Conservation (phyloP, 768 basidiomycete species). For the Tulasnella sp. region DNA sequence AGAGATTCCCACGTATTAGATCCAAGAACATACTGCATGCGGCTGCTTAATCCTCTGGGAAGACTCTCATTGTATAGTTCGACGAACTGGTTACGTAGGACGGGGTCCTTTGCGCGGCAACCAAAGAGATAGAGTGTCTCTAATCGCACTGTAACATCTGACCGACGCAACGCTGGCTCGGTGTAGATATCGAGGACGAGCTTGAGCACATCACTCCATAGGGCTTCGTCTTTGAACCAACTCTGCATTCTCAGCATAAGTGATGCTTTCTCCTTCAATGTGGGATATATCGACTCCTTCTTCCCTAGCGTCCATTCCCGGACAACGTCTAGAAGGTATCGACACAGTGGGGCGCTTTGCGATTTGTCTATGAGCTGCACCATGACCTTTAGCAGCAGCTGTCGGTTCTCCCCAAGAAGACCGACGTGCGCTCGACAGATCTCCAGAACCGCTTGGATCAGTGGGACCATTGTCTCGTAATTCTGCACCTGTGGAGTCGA, state of each 20-base stretch:
- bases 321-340: conserved; percentile 74
- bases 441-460: conserved; percentile 60
- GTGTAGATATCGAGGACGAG: conserved; percentile 93
- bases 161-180: conserved; percentile 70
- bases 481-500: conserved; percentile 36
- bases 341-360: conserved; percentile 63
- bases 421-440: conserved; percentile 74
- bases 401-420: conserved; percentile 75
- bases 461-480: conserved; percentile 47
- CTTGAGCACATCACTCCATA: conserved; percentile 76
- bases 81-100: conserved; percentile 72
- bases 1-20: conserved; percentile 93
- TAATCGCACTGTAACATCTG: conserved; percentile 84
- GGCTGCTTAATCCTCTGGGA: conserved; percentile 66
- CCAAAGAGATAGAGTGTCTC: conserved; percentile 91
- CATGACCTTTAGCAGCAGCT: conserved; percentile 65
- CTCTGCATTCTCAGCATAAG: conserved; percentile 75
- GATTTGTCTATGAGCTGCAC: conserved; percentile 83
- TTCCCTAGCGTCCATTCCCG: conserved; percentile 82
- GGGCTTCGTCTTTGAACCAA: conserved; percentile 51
- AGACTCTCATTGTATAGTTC: conserved; percentile 84
- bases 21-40: conserved; percentile 80
- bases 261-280: conserved; percentile 90
- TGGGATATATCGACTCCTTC: conserved; percentile 69
- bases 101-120: conserved; percentile 69